Conservation (phyloP, 2,329 filamentous ascomycete genomes). For the Aspergillus hortae region DNA sequence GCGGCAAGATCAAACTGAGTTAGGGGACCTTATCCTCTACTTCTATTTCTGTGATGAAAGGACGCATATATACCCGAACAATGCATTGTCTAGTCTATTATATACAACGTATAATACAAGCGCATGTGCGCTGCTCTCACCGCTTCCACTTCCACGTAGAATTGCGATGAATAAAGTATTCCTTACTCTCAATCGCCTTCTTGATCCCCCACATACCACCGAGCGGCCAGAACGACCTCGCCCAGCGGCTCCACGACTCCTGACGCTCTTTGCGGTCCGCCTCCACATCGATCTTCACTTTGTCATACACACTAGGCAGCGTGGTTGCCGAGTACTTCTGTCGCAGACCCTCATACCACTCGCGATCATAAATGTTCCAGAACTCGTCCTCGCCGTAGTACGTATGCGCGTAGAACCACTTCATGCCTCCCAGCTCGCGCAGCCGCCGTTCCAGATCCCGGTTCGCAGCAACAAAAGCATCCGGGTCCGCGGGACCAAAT, state of each 20-base stretch:
- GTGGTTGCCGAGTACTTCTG: constrained; percentile 35
- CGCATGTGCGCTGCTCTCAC: neutral
- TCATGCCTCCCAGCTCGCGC: constrained; percentile 67
- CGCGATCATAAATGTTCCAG: constrained; percentile 40
- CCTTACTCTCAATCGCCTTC: constrained; percentile 16
- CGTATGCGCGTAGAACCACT: constrained; percentile 84
- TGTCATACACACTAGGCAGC: constrained; percentile 19
- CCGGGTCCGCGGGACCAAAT: constrained; percentile 55
- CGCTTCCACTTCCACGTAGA: constrained; percentile 16
- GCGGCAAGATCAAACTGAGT: constrained; percentile 52
- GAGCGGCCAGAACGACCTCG: constrained; percentile 11
- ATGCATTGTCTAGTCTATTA: neutral
- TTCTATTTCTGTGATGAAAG: neutral
- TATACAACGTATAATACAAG: neutral
- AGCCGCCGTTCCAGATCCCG: constrained; percentile 68
- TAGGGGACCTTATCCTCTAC: neutral
- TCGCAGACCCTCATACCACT: constrained; percentile 35
- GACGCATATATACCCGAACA: neutral
- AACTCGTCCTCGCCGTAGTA: constrained; percentile 65
- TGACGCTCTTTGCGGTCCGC: constrained; percentile 8
- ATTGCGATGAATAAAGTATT: constrained; percentile 15
- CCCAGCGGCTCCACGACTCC: constrained; percentile 13
- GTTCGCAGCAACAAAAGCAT: constrained; percentile 64
- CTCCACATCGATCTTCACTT: constrained; percentile 16
- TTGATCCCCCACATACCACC: constrained; percentile 15